Conservation (phyloP, 805 yeast species). For the Yamadazyma nakazawae region DNA sequence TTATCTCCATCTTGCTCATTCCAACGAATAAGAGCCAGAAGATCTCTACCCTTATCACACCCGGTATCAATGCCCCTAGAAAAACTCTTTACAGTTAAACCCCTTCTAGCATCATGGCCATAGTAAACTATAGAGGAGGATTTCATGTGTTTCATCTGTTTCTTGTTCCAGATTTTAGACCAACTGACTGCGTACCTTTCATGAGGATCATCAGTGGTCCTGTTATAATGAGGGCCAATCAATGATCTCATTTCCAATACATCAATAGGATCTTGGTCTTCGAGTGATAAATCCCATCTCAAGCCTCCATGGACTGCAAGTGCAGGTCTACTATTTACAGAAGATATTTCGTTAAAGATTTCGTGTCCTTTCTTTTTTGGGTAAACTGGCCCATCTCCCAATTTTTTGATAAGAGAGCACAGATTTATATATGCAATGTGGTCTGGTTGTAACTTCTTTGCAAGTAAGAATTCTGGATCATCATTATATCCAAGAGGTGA, state of each 20-base stretch:
- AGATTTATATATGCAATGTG: slow-evolving; percentile 59
- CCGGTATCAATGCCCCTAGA: slow-evolving; percentile 81
- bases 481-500: slow-evolving; percentile 20
- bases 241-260: slow-evolving; percentile 68
- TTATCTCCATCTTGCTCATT: slow-evolving; percentile 14
- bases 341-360: slow-evolving; percentile 20
- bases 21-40: slow-evolving; percentile 61
- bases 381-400: slow-evolving; percentile 58
- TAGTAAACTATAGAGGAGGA: slow-evolving; percentile 52
- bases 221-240: slow-evolving; percentile 59
- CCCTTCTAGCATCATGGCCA: slow-evolving; percentile 86
- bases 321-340: slow-evolving; percentile 19
- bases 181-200: slow-evolving; percentile 44
- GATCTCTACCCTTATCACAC: slow-evolving; percentile 71
- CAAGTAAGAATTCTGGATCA: slow-evolving; percentile 44
- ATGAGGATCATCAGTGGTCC: slow-evolving; percentile 49
- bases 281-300: slow-evolving; percentile 57
- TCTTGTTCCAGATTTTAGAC: slow-evolving; percentile 54
- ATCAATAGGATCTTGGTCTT: slow-evolving; percentile 59
- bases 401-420: slow-evolving; percentile 60
- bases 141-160: slow-evolving; percentile 36
- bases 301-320: slow-evolving; percentile 85
- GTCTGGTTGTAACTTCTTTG: slow-evolving; percentile 51
- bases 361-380: slow-evolving; percentile 21
- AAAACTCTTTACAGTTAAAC: slow-evolving; percentile 60